Base-by-base conservation (phyloP, 176 grass and related monocot genomes). In the Phoenix roebelenii region DNA sequence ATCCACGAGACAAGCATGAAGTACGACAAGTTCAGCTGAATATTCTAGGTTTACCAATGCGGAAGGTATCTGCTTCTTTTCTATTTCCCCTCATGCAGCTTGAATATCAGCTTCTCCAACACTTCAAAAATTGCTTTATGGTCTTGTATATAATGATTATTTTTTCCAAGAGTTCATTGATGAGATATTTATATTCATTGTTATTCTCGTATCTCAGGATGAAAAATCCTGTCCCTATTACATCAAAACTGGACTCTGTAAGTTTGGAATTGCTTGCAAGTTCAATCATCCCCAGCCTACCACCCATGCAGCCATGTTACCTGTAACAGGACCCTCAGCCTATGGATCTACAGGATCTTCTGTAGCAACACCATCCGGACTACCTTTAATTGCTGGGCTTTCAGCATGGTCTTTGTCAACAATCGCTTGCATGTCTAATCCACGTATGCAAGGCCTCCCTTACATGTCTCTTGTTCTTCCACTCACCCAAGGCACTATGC, bases 231-330 rank as follows among this genome's bases (percentile, higher is more conserved):
- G 65, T 55, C 51, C 65, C 16, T 56, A 55, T 18, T 68, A 68
- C 52, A 35, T 68, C 52, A 32, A 24, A 68, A 56, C 65, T 35
- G 28, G 65, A 55, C 16, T 52, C 16, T 56, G 65, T 25, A 68
- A 68, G 56, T 68, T 68, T 56, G 52, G 77, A 23, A 52, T 73
- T 16, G 63, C 77, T 18, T 74, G 77, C 77, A 80, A 74, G 57
- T 80, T 80, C 57, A 80, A 72, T 60, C 77, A 80, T 66, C 77
- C 77, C 4, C 56, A 80, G 26, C 63, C 63, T 59, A 19, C 22
- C 17, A 49, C 23, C 20, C 19, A 53, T 1, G 56, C 55, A 49
- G 28, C 60, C 62, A 20, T 67, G 22, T 73, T 60, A 25, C 69
- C 69, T 18, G 61, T 44, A 56, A 25, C 70, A 39, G 68, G 54